Evolutionary conservation across 2,329 filamentous ascomycete genomes (phyloP).

Genomic region (Stemphylium beticola): DNA sequence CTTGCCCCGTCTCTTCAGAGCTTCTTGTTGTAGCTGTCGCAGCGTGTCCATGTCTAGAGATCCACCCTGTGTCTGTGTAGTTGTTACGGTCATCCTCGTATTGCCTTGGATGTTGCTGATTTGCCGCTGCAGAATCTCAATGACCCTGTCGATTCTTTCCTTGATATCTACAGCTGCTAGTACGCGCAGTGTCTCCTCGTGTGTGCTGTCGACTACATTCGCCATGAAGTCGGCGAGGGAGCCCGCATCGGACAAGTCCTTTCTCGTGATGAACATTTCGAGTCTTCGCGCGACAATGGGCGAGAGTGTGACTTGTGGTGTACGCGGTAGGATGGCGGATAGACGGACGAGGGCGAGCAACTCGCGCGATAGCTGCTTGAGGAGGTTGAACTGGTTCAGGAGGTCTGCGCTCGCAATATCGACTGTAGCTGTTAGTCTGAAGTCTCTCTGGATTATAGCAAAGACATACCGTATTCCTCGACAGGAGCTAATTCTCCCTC

Average conservation of each 20-base stretch:
- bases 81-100: conserved; percentile 82
- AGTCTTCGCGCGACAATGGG: conserved; percentile 85
- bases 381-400: conserved; percentile 72
- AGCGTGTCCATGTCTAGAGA: conserved; percentile 54
- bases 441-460: neutral
- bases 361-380: conserved; percentile 86
- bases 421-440: conserved; percentile 26
- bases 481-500: conserved; percentile 78
- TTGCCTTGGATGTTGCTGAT: conserved; percentile 84
- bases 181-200: conserved; percentile 90
- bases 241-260: conserved; percentile 81
- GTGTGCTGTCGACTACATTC: conserved; percentile 83
- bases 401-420: conserved; percentile 58
- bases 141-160: conserved; percentile 78
- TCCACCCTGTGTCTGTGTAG: conserved; percentile 60
- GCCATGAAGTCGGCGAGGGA: conserved; percentile 95
- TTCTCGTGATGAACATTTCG: conserved; percentile 84
- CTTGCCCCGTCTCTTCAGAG: conserved; percentile 44
- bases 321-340: conserved; percentile 79
- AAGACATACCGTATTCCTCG: conserved; percentile 68
- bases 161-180: conserved; percentile 81
- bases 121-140: conserved; percentile 83
- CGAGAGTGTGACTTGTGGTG: conserved; percentile 70
- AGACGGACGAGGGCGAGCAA: conserved; percentile 83
- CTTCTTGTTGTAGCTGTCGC: conserved; percentile 52